Conservation (phyloP, 306 rosid genomes). For the Vachellia pachyceras region DNA sequence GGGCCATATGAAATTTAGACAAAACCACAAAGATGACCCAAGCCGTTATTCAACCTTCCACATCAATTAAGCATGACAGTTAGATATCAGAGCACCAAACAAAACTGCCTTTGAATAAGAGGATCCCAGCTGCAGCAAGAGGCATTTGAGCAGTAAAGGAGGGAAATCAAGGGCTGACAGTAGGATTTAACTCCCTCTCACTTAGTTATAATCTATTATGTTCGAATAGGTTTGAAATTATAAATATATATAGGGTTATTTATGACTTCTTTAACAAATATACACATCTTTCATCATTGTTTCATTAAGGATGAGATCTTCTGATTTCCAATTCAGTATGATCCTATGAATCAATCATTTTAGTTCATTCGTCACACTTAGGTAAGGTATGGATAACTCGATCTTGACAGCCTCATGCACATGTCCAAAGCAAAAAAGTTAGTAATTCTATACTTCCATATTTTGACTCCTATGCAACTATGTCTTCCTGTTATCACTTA, state of each 20-base stretch:
- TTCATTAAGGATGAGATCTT: neutral
- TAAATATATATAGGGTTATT: neutral
- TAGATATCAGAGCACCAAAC: neutral
- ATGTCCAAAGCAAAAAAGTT: neutral
- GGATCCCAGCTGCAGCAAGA: neutral
- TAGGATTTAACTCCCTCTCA: neutral
- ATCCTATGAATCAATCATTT: neutral
- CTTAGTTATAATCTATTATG: neutral
- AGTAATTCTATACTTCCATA: neutral
- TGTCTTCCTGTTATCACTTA: neutral
- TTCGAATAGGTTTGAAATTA: neutral
- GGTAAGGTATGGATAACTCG: neutral
- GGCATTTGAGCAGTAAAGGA: neutral
- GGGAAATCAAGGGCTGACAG: neutral
- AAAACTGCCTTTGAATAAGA: neutral
- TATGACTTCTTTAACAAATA: neutral
- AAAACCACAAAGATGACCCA: neutral
- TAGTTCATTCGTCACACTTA: neutral
- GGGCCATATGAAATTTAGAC: neutral
- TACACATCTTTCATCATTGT: neutral
- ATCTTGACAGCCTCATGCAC: neutral
- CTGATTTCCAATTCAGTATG: neutral
- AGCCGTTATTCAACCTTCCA: neutral
- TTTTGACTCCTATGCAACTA: neutral
- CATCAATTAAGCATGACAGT: neutral